Percentiles rank a stretch among this genome's conserved stretches.
Conservation (phyloP, 805 yeast species). For the Tetrapisispora taiwanensis region DNA sequence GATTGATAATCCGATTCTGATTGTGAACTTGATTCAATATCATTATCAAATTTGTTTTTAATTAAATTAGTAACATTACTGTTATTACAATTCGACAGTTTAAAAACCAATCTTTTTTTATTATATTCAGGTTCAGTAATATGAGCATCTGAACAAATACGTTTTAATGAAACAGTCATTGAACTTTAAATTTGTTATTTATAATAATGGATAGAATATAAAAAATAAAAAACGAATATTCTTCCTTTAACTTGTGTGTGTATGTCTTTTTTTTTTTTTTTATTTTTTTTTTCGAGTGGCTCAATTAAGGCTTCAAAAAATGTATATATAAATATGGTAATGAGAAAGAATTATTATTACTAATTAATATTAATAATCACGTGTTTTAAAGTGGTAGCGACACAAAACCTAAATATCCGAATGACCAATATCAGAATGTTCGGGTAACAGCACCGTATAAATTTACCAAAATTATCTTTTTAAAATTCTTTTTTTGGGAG, state of each 20-base stretch:
- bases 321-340: not conserved
- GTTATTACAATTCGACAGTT: not conserved
- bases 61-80: too few relatives aligned
- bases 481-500: too few relatives aligned
- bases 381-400: not conserved
- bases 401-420: too few relatives aligned
- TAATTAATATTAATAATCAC: too few relatives aligned
- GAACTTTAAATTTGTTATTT: not conserved
- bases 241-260: too few relatives aligned
- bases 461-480: too few relatives aligned
- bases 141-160: slow-evolving; percentile 2
- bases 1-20: not conserved
- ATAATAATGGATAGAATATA: too few relatives aligned
- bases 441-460: not conserved
- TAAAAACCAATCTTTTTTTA: slow-evolving; percentile 1
- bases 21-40: not conserved
- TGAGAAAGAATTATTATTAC: not conserved
- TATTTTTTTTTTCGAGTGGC: slow-evolving; percentile 16
- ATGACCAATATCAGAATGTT: too few relatives aligned
- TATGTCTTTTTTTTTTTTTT: not conserved
- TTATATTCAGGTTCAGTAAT: not conserved
- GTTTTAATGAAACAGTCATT: slow-evolving; percentile 3
- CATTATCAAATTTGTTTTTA: too few relatives aligned
- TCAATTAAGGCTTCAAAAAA: slow-evolving; percentile 24
- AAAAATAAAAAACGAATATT: too few relatives aligned